A percentile compares a stretch with the other conserved stretches of the same genome.
Evolutionary conservation across 257 asterid genomes (phyloP).

Genomic region (Scutellaria galericulata): DNA sequence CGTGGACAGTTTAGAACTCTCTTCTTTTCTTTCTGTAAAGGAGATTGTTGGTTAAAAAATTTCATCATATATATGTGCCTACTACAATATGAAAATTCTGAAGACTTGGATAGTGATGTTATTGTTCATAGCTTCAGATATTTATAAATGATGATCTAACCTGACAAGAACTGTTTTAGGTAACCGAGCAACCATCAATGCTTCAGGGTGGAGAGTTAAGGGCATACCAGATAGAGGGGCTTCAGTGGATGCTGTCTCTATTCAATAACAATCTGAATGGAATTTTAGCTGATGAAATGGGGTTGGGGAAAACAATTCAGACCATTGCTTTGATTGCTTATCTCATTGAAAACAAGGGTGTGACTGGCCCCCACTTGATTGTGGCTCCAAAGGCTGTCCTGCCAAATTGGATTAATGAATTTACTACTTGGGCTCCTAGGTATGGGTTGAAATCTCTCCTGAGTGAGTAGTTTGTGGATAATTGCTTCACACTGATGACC

Average conservation of each 20-base stretch:
- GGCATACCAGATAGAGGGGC: slow-evolving; percentile 94
- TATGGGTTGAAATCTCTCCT: slow-evolving; percentile 36
- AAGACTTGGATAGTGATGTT: slow-evolving; percentile 10
- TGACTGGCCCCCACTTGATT: slow-evolving; percentile 95
- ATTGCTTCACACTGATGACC: slow-evolving; percentile 41
- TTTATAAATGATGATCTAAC: slow-evolving; percentile 34
- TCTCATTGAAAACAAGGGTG: slow-evolving; percentile 94
- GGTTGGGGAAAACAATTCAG: slow-evolving; percentile 96
- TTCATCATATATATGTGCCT: neutral
- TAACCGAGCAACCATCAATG: slow-evolving; percentile 94
- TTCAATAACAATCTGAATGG: slow-evolving; percentile 96
- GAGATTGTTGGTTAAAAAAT: neutral
- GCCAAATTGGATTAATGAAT: slow-evolving; percentile 94
- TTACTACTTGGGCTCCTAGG: slow-evolving; percentile 96
- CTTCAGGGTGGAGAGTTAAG: slow-evolving; percentile 99
- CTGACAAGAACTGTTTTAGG: slow-evolving; percentile 54
- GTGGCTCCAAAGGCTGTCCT: slow-evolving; percentile 99
- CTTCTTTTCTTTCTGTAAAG: slow-evolving; percentile 6
- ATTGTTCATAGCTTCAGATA: slow-evolving; percentile 8
- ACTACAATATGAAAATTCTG: neutral
- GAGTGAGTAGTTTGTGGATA: slow-evolving; percentile 27
- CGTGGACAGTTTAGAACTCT: slow-evolving; percentile 10
- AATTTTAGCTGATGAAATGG: slow-evolving; percentile 99
- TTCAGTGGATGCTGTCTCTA: slow-evolving; percentile 98
- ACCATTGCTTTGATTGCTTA: slow-evolving; percentile 91